Base-by-base conservation (phyloP, 306 rosid species). In the Cucumis hystrix region DNA sequence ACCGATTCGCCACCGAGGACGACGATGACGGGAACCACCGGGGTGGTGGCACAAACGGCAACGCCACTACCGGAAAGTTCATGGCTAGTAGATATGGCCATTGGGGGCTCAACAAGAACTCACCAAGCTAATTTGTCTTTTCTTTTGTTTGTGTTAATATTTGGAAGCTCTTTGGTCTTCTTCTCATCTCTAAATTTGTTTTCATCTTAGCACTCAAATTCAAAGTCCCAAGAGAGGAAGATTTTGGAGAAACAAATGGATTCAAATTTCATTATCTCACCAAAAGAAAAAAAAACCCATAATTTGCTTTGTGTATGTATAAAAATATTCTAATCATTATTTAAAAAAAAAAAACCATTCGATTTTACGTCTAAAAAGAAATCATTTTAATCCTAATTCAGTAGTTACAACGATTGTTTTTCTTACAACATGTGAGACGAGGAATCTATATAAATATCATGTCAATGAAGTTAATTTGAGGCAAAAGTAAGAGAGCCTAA, bases 21-120 rank as follows among this genome's bases (percentile, higher is more conserved):
- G 6, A 14, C 74, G 6, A 28, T 2, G 30, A 4, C 56, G n/a
- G 56, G 56, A 14, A 51, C 40, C 1, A 35, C 70, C 10, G 69
- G 35, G 20, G n/a, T 62, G 82, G 71, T 47, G 69, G 63, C 64
- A 13, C 79, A 76, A 61, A 83, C 79, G 72, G 69, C 79, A 68
- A 74, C 83, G 0, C 83, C 77, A 56, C 6, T 86, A n/a, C 21
- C 79, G 2, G 84, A 87, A 25, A 62, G 77, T 76, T 71, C 90
- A 43, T 87, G 92, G 90, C 76, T 87, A 5, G 92, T 89, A 0
- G 81, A 87, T 51, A 77, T 87, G 86, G 92, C 95, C 18, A 83
- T 84, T 2, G 92, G 83, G 23, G 84, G 16, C 12, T 75, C 90
- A 0, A 56, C 67, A 0, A 80, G 78, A 71, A 76, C 57, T 13